Base-by-base conservation (phyloP, 1,284 basidiomycete species). In the Puccinia coronata region DNA sequence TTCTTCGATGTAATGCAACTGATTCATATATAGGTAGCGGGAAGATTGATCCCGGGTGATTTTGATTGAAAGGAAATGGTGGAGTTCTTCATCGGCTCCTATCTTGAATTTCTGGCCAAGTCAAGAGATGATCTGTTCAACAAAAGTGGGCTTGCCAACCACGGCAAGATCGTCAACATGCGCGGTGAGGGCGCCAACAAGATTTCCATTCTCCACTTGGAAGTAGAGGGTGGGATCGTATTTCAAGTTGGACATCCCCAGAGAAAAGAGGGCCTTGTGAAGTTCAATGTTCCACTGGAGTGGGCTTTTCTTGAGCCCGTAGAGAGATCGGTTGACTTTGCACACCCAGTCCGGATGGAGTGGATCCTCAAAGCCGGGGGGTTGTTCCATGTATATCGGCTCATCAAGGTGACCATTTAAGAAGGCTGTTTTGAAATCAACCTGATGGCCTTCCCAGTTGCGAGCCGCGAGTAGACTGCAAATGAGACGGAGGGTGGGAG, bases 381-480 rank as follows among this genome's bases (percentile, higher is more conserved):
- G 47, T 57, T 31, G 47, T 28, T 55, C 53, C 71, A 74, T 74
- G 49, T 57, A 74, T 2, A 74, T 18, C 8, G 51, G 0, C 1
- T 74, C 8, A 11, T 53, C 25, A 2, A 74, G 25, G 14, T 34
- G 2, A 20, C 71, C 71, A 43, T 75, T 75, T 0, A 75, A 55
- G 23, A 74, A 74, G n/a, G 49, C 51, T 18, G 69, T n/a, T 18
- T 71, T 71, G 36, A 71, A 39, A 18, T 71, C 18, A 8, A 71
- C 31, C 16, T 43, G 23, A 4, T 41, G 20, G 23, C 34, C 69
- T 51, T 3, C 49, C 69, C 69, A 43, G 41, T 0, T 23, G 39
- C n/a, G 43, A 47, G 1, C 49, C 1, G 23, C 16, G 2, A 71
- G 39, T 2, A 71, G n/a, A 5, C 39, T 0, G 18, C 47, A 53